Base-by-base conservation (phyloP, 805 yeast genomes). In the Ascoidea asiatica region DNA sequence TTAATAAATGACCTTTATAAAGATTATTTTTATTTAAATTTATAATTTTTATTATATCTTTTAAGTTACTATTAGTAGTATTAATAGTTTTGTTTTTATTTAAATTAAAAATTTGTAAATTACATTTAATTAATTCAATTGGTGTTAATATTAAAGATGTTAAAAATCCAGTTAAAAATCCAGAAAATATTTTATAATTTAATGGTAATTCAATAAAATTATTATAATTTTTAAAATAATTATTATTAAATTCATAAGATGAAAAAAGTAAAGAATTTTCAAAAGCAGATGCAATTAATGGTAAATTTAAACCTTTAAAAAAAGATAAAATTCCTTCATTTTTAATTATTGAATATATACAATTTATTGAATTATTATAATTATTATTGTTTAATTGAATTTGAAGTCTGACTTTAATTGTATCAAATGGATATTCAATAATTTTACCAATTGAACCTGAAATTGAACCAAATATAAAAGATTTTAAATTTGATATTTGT, bases 351-450 rank as follows among this genome's bases (percentile, higher is more conserved):
- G 29, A 37, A 20, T 21, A 19, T n/a, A 46, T 29, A 29, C 35
- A 29, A 15, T 29, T 15, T 8, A 29, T 11, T 29, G 35, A 8
- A 29, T 15, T 15, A 29, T 11, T 15, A 29, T 11, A 29, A 11
- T 29, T 29, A 2, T 29, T 29, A 29, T 29, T 29, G 8, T 11
- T 29, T 29, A 15, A 15, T 55, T 85, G 92, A 1, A 87, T 75
- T 56, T 82, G 90, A 23, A 90, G 67, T 46, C 96, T 69, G 3
- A 89, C 97, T 61, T 89, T 89, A 40, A 88, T 72, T 0, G 97
- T 90, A 55, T 89, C 97, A 52, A 89, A 87, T 0, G 97, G 97
- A 54, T 79, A 89, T 60, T 89, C 97, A 13, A 89, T 73, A 23
- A 82, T 53, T 58, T 89, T 90, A 1, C 95, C 96, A 4, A 77